Evolutionary conservation across 768 basidiomycete species (phyloP).

Genomic region (Russula dissimulans): DNA sequence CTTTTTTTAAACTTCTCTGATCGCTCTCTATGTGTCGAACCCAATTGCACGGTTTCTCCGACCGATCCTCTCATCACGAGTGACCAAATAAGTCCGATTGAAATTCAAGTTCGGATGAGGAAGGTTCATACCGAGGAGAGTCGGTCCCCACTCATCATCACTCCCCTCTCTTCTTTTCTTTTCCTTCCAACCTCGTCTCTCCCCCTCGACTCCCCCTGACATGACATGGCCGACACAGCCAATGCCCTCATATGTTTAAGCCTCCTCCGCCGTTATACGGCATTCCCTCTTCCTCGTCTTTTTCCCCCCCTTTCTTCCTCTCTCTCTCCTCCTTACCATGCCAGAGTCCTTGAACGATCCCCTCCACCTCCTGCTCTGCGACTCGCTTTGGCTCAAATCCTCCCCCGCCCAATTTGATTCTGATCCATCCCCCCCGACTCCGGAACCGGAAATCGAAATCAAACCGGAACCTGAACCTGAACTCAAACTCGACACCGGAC

Average conservation of each 20-base stretch:
- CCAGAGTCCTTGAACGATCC: constrained; percentile 1
- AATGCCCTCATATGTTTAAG: constrained; percentile 11
- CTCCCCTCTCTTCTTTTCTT: neutral
- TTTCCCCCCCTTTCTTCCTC: neutral
- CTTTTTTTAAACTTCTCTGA: constrained; percentile 8
- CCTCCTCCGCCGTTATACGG: neutral
- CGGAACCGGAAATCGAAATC: neutral
- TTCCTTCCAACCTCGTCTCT: neutral
- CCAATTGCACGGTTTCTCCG: constrained; percentile 1
- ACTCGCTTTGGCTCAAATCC: neutral
- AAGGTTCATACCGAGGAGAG: constrained; percentile 3
- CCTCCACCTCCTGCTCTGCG: constrained; percentile 8
- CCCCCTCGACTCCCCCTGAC: neutral
- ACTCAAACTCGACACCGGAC: neutral
- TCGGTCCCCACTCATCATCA: neutral
- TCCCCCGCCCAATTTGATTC: neutral
- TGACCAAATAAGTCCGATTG: neutral
- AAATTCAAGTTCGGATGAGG: constrained; percentile 7
- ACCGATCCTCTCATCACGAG: neutral
- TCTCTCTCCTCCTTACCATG: neutral
- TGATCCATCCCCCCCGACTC: neutral
- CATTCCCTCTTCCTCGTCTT: neutral
- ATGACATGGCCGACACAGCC: constrained; percentile 12
- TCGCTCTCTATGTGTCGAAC: constrained; percentile 7
- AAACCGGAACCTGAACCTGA: constrained; percentile 3